Evolutionary conservation across 495 filamentous ascomycete genomes (phyloP).

Genomic region (Trichoderma reesei): DNA sequence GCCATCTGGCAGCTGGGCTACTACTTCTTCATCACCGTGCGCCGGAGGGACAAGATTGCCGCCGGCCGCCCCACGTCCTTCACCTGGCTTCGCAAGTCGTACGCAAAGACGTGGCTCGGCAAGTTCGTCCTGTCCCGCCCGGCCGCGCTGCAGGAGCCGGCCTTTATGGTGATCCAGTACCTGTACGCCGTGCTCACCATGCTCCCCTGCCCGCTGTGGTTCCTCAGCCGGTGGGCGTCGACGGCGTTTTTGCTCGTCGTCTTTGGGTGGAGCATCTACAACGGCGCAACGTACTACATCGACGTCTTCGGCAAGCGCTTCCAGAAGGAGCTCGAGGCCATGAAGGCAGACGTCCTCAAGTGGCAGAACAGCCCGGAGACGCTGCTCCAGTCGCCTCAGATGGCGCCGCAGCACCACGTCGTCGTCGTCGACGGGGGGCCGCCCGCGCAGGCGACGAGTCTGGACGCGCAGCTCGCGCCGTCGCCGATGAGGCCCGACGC

Average conservation of each 20-base stretch:
- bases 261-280: conserved; percentile 87
- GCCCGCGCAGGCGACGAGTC: conserved; percentile 2
- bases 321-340: conserved; percentile 86
- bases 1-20: conserved; percentile 84
- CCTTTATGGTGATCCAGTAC: conserved; percentile 97
- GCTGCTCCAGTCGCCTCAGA: conserved; percentile 27
- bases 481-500: neutral
- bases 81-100: conserved; percentile 90
- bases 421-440: conserved; percentile 8
- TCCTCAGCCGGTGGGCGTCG: conserved; percentile 78
- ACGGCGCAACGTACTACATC: conserved; percentile 94
- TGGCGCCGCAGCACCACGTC: conserved; percentile 23
- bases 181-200: conserved; percentile 82
- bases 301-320: conserved; percentile 94
- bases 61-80: conserved; percentile 93
- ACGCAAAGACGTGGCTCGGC: conserved; percentile 80
- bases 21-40: conserved; percentile 87
- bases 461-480: conserved; percentile 13
- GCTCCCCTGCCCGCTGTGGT: conserved; percentile 90
- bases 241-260: conserved; percentile 64
- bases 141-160: conserved; percentile 63
- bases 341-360: conserved; percentile 81
- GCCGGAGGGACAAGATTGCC: conserved; percentile 85
- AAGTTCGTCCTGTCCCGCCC: conserved; percentile 74
- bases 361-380: conserved; percentile 59